Percentiles rank a stretch among this genome's conserved stretches.
Evolutionary conservation across 805 yeast genomes (phyloP).

Genomic region (Starmerella floris): DNA sequence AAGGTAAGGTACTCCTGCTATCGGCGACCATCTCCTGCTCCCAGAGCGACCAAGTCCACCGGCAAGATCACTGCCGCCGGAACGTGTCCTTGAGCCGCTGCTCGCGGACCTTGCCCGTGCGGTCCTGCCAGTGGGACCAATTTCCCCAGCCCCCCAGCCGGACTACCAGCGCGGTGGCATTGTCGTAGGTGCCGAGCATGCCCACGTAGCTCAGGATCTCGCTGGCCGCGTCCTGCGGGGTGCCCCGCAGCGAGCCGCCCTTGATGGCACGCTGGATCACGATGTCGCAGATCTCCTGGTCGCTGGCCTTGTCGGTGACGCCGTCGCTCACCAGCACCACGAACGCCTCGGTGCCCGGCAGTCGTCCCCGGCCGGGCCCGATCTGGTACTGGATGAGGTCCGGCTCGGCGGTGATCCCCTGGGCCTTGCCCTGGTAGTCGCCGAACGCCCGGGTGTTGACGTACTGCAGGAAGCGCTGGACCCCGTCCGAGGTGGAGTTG

Average conservation of each 20-base stretch:
- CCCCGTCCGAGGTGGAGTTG: conserved; percentile 84
- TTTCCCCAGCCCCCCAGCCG: conserved; percentile 84
- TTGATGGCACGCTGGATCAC: conserved; percentile 47
- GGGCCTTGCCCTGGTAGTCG: conserved; percentile 62
- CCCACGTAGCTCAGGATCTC: conserved; percentile 76
- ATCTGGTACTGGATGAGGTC: conserved; percentile 37
- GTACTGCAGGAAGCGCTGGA: conserved; percentile 63
- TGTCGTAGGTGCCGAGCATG: conserved; percentile 83
- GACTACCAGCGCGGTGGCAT: conserved; percentile 81
- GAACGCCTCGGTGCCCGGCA: conserved; percentile 82
- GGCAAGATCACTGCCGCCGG: conserved; percentile 8
- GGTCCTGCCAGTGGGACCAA: conserved; percentile 64
- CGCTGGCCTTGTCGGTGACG: conserved; percentile 62
- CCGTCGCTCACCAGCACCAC: conserved; percentile 80
- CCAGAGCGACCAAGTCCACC: too few species aligned
- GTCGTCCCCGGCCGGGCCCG: conserved; percentile 13
- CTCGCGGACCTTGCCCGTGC: conserved; percentile 73
- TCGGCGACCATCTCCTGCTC: too few species aligned
- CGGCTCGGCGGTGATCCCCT: conserved; percentile 88
- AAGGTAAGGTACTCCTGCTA: too few species aligned
- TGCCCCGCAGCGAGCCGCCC: conserved; percentile 51
- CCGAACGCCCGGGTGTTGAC: conserved; percentile 95
- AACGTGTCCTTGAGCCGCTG: conserved; percentile 7
- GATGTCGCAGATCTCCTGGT: conserved; percentile 84
- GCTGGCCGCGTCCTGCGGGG: conserved; percentile 74